Evolutionary conservation across 2,329 filamentous ascomycete species (phyloP).

Genomic region (Lojkania enalia): DNA sequence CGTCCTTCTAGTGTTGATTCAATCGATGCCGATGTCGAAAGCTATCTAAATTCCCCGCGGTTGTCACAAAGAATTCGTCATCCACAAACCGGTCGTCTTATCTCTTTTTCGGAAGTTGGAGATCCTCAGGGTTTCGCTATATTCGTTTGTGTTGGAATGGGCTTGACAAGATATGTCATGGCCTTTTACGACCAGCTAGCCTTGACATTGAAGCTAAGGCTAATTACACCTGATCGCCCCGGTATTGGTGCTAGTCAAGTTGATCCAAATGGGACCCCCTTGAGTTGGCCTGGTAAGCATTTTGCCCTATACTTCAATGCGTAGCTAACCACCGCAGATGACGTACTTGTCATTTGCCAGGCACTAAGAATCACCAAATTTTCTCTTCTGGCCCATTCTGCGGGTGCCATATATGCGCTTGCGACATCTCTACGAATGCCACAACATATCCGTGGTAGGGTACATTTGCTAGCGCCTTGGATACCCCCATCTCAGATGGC

Average conservation of each 20-base stretch:
- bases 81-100: conserved; percentile 81
- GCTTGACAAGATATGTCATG: conserved; percentile 90
- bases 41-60: conserved; percentile 79
- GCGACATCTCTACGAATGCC: conserved; percentile 95
- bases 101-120: conserved; percentile 96
- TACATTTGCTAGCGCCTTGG: conserved; percentile 94
- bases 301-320: conserved; percentile 11
- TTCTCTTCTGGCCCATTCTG: conserved; percentile 92
- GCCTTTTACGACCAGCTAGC: conserved; percentile 97
- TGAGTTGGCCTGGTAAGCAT: conserved; percentile 85
- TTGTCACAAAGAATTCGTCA: conserved; percentile 87
- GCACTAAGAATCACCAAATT: conserved; percentile 92
- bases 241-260: conserved; percentile 91
- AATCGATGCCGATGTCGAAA: conserved; percentile 82
- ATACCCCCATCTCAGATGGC: conserved; percentile 75
- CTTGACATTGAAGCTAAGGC: conserved; percentile 78
- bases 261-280: conserved; percentile 80
- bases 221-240: conserved; percentile 92
- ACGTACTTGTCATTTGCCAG: conserved; percentile 93
- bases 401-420: conserved; percentile 95
- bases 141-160: conserved; percentile 98
- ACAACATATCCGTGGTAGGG: conserved; percentile 89
- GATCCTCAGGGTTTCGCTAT: conserved; percentile 89
- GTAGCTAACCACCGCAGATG: conserved; percentile 56
- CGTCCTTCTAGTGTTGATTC: conserved; percentile 80